Base-by-base conservation (phyloP, 2,329 filamentous ascomycete species). In the Colletotrichum shisoi region DNA sequence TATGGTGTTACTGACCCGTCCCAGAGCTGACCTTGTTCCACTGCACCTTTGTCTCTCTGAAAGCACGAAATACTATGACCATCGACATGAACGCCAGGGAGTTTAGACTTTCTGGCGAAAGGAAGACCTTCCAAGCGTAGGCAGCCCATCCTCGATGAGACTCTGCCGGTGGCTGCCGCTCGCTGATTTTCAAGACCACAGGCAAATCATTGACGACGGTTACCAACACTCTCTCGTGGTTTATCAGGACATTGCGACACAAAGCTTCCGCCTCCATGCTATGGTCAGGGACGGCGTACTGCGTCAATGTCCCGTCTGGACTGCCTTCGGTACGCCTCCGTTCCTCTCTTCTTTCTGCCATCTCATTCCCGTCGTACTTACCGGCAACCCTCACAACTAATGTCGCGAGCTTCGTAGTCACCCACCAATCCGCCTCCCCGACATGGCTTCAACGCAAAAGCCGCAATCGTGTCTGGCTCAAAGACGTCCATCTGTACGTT, bases 1-100 rank as follows among this genome's bases (percentile, higher is more conserved):
- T 44, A 17, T 45, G 57, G 70, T 71, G 31, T 71, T 40, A 62
- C 71, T 71, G 44, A 73, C 63, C 8, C 57, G 2, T 37, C 40
- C 5, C 59, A 88, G 87, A 87, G 73, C 80, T 89, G 76, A 83
- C 87, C 2, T 78, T 89, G 1, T 85, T 88, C 69, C 84, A 88
- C 71, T 85, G 82, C 70, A 82, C 83, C 0, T 88, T 89, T 70
- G 75, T 87, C 17, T 82, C 83, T 1, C 79, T 89, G 61, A 89
- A 88, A 72, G 79, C 80, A 15, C 79, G 82, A 1, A 85, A 83
- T 67, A 73, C 73, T 13, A 73, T 81, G 49, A 85, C 83, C 0
- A 56, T 82, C 8, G 74, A 76, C 11, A 72, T 87, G 19, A 74
- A 79, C 42, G 77, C 79, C 2, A 75, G 78, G 8, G 85, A 88